A percentile compares a stretch with the other conserved stretches of the same genome.
Evolutionary conservation across 1,284 basidiomycete genomes (phyloP).

Genomic region (Afroboletus lepidellus): DNA sequence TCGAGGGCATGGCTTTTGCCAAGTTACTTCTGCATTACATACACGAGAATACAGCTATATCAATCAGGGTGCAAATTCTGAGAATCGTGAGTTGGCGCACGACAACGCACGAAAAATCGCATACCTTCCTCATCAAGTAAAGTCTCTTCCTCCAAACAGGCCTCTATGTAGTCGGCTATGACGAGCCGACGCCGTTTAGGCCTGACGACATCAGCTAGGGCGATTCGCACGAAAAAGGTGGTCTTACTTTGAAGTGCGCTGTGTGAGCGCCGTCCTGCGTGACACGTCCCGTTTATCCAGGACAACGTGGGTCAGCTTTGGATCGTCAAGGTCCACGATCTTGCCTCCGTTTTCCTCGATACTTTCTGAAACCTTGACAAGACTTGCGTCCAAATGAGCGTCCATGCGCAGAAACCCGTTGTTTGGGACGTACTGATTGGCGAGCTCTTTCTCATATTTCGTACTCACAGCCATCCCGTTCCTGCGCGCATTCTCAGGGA

Average conservation of each 20-base stretch:
- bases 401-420: not conserved
- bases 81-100: slow-evolving; percentile 6
- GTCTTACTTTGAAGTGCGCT: slow-evolving; percentile 65
- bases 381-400: slow-evolving; percentile 41
- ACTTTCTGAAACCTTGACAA: slow-evolving; percentile 48
- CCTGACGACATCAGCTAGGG: slow-evolving; percentile 34
- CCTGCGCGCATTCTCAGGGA: slow-evolving; percentile 64
- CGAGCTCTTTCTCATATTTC: slow-evolving; percentile 53
- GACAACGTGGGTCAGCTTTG: slow-evolving; percentile 82
- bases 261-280: slow-evolving; percentile 68
- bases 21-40: too few relatives aligned
- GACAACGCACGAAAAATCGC: not conserved
- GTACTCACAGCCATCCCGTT: slow-evolving; percentile 59
- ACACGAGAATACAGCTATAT: not conserved
- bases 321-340: slow-evolving; percentile 64
- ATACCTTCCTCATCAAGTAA: slow-evolving; percentile 75
- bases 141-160: slow-evolving; percentile 77
- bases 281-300: slow-evolving; percentile 75
- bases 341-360: slow-evolving; percentile 73
- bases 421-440: slow-evolving; percentile 48
- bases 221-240: not conserved
- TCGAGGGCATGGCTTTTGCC: too few relatives aligned
- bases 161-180: slow-evolving; percentile 71
- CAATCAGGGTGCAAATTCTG: slow-evolving; percentile 25
- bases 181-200: slow-evolving; percentile 80